Evolutionary conservation across 768 basidiomycete genomes (phyloP), one percentile per base, ranked within the genome.

Genomic region (Chalciporus piperatus): DNA sequence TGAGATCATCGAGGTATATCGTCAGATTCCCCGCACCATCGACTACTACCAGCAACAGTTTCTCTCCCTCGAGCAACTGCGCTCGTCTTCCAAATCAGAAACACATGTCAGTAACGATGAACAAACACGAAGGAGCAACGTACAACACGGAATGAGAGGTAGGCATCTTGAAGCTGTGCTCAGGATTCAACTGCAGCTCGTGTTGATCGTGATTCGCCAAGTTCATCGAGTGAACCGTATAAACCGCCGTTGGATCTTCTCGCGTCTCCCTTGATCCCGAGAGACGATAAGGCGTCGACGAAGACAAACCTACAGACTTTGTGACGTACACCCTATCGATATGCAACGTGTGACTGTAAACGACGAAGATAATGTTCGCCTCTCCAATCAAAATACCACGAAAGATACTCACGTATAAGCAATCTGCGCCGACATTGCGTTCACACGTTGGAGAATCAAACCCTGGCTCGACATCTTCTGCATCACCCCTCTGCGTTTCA

Each of bases 11-110:
- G 16, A 76, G 52, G 47, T 68, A 81, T 3, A 82, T 60, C 19
- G 48, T 58, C 14, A 78, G 32, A 28, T 69, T 62, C 8, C 70
- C 72, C 1, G 41, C 20, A 6, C 59, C 51, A 30, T 30, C 28
- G 11, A 72, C 65, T 6, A 76, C 50, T 1, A 82, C 63, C 4
- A 81, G 58, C 10, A 83, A 61, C 3, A 77, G 65, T 33, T 61
- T 74, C n/a, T 70, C 68, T n/a, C 67, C 62, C 14, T 68, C 67
- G 17, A 81, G 67, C 1, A 80, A 33, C 47, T 81, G 79, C 0
- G 62, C 59, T n/a, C 68, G 64, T 33, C 74, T 75, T 23, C 2
- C 41, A 3, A n/a, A n/a, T n/a, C n/a, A n/a, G n/a, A n/a, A 44
- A 10, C 1, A 16, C 35, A 7, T 6, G 12, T 52, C 19, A 41